Evolutionary conservation across 805 yeast species (phyloP).

Genomic region (Candida sakaeoensis): DNA sequence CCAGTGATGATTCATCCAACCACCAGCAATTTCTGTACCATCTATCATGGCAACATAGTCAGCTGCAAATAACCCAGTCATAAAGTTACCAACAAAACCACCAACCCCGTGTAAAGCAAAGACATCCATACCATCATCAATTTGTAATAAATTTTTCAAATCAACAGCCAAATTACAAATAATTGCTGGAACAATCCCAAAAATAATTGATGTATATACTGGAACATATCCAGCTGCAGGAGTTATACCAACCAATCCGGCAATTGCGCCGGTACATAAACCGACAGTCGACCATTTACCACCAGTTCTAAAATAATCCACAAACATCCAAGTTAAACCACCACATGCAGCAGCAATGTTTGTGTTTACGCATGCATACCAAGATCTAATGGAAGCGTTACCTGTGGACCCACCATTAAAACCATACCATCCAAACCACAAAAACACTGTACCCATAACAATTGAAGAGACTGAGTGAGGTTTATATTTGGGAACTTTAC

Average conservation of each 20-base stretch:
- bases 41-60: slow-evolving; percentile 84
- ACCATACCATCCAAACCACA: slow-evolving; percentile 99
- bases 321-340: slow-evolving; percentile 90
- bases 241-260: slow-evolving; percentile 92
- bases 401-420: slow-evolving; percentile 99
- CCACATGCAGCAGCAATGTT: slow-evolving; percentile 92
- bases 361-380: slow-evolving; percentile 91
- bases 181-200: slow-evolving; percentile 74
- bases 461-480: slow-evolving; percentile 92
- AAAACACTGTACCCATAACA: slow-evolving; percentile 87
- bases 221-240: slow-evolving; percentile 98
- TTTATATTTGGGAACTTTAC: slow-evolving; percentile 79
- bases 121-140: slow-evolving; percentile 95
- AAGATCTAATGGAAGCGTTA: slow-evolving; percentile 86
- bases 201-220: slow-evolving; percentile 79
- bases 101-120: slow-evolving; percentile 94
- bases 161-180: slow-evolving; percentile 86
- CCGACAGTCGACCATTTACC: slow-evolving; percentile 93
- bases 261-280: slow-evolving; percentile 87
- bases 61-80: slow-evolving; percentile 92
- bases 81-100: slow-evolving; percentile 75
- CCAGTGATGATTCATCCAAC: slow-evolving; percentile 84
- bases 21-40: slow-evolving; percentile 71
- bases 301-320: slow-evolving; percentile 83
- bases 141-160: slow-evolving; percentile 62